phyloP scores from a whole-genome alignment of 208 protist genomes.

The Wallacemonas sp. region DNA sequence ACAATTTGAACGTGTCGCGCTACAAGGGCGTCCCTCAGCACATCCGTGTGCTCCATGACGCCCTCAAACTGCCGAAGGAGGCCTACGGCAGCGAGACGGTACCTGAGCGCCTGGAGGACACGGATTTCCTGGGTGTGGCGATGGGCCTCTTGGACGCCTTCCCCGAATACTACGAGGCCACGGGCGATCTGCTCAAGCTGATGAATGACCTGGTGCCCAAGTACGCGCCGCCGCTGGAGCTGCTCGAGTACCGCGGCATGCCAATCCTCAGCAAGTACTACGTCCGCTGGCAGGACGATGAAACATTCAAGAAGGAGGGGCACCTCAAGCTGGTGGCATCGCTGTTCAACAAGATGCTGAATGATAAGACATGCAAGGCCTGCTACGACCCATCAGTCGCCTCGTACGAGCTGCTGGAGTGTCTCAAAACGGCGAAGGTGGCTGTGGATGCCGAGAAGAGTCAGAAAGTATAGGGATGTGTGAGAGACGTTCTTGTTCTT shows the following conservation, averaged over 20 bases:
- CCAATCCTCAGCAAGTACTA: slow-evolving; percentile 86
- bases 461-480: slow-evolving; percentile 5
- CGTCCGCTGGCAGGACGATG: slow-evolving; percentile 79
- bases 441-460: slow-evolving; percentile 52
- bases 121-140: slow-evolving; percentile 78
- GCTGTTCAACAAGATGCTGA: slow-evolving; percentile 74
- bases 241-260: slow-evolving; percentile 87
- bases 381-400: slow-evolving; percentile 83
- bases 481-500: no score
- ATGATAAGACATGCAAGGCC: slow-evolving; percentile 78
- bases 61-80: slow-evolving; percentile 55
- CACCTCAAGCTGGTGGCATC: slow-evolving; percentile 53
- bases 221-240: slow-evolving; percentile 58
- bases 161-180: slow-evolving; percentile 85
- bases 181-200: slow-evolving; percentile 56
- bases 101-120: slow-evolving; percentile 63
- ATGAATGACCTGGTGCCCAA: slow-evolving; percentile 60
- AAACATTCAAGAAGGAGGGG: slow-evolving; percentile 76
- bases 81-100: slow-evolving; percentile 35
- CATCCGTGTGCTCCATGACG: slow-evolving; percentile 81
- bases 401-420: slow-evolving; percentile 84
- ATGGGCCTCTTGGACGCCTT: slow-evolving; percentile 83
- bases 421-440: slow-evolving; percentile 61
- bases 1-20: slow-evolving; percentile 79
- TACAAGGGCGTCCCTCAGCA: slow-evolving; percentile 92